Evolutionary conservation across 2,329 filamentous ascomycete species (phyloP), one percentile per base, ranked within the genome.

Genomic region (Fusarium ramigenum): DNA sequence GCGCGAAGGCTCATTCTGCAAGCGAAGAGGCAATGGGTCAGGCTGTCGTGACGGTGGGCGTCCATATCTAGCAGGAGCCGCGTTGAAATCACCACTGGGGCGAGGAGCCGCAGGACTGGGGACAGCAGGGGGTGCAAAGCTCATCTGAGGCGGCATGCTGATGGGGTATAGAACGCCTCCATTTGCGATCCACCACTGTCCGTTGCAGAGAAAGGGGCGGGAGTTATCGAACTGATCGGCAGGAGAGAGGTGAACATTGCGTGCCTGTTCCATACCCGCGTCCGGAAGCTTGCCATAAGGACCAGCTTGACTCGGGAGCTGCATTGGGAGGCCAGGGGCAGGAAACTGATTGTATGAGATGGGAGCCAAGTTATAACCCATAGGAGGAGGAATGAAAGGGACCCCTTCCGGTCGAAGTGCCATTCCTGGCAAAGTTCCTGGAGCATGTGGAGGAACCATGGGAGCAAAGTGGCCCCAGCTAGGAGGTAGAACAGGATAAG

Each of bases 181-280:
- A 34, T 77, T 70, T 9, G 79, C 83, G 67, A 85, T 81, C 71
- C 85, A 76, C 79, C 84, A 82, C 59, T 86, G 84, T 2, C 85
- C 84, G 57, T 87, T 85, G 75, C 80, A 80, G 64, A 82, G 80
- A 72, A 85, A 86, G 2, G 86, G 84, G 40, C 84, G 83, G 37
- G 75, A 82, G 32, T 80, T 82, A 58, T 89, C 87, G 61, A 86
- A 84, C 58, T 85, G 83, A 23, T 85, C 85, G 1, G 84, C 82
- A 16, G 83, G 80, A 4, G 84, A 82, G 43, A 84, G 76, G 44
- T 78, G 79, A 39, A 79, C 74, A 21, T 79, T 75, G 50, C 77
- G 80, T 23, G 76, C 56, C 59, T 80, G 83, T 43, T 82, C 80
- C 18, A 73, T 66, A 36, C 79, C 79, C 7, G 74, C 52, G 9